Conservation (phyloP, 768 basidiomycete genomes). For the Termitomyces sp. region DNA sequence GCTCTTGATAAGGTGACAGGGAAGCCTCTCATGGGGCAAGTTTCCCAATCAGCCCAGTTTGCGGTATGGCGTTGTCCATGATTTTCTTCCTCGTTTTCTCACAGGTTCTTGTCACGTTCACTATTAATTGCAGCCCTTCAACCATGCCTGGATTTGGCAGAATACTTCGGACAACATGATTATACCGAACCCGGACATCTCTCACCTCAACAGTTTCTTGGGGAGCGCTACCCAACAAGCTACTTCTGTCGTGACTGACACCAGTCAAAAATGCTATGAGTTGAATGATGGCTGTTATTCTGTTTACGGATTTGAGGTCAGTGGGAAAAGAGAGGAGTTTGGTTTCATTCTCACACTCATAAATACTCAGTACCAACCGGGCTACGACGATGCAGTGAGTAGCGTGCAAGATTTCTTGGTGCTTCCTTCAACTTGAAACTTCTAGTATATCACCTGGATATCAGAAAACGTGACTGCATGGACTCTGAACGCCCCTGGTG, state of each 20-base stretch:
- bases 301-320: slow-evolving; percentile 69
- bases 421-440: not conserved
- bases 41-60: slow-evolving; percentile 80
- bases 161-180: slow-evolving; percentile 53
- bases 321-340: slow-evolving; percentile 9
- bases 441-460: slow-evolving; percentile 79
- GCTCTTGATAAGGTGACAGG: slow-evolving; percentile 35
- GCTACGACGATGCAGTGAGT: slow-evolving; percentile 57
- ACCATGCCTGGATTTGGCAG: slow-evolving; percentile 61
- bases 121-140: slow-evolving; percentile 49
- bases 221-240: slow-evolving; percentile 75
- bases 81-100: not conserved
- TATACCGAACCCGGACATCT: slow-evolving; percentile 47
- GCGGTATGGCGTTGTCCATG: slow-evolving; percentile 38
- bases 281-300: slow-evolving; percentile 50
- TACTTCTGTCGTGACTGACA: slow-evolving; percentile 64
- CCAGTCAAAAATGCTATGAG: slow-evolving; percentile 68
- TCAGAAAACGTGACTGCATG: slow-evolving; percentile 58
- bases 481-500: slow-evolving; percentile 63
- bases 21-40: slow-evolving; percentile 46
- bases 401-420: not conserved
- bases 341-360: not conserved
- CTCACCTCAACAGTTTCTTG: slow-evolving; percentile 53
- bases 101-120: slow-evolving; percentile 1
- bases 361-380: slow-evolving; percentile 31